Evolutionary conservation across 2,329 filamentous ascomycete genomes (phyloP).

Genomic region (Sphaerulina populicola): DNA sequence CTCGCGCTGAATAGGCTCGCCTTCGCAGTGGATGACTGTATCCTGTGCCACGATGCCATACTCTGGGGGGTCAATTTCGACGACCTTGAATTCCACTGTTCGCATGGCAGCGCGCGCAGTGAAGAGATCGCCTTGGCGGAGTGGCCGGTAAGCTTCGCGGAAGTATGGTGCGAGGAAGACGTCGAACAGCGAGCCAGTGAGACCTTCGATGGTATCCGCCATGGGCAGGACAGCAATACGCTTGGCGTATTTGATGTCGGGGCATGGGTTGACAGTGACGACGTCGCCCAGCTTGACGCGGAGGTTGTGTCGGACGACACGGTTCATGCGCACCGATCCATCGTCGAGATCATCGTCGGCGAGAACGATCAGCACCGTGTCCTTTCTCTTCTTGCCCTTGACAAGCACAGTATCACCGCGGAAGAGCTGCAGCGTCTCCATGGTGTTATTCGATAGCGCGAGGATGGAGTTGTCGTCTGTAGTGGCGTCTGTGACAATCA

Average conservation of each 20-base stretch:
- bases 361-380: constrained; percentile 94
- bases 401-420: constrained; percentile 96
- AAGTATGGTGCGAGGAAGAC: constrained; percentile 99
- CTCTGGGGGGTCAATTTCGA: constrained; percentile 96
- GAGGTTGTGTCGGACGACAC: constrained; percentile 95
- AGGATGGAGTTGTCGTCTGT: constrained; percentile 99
- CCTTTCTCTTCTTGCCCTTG: constrained; percentile 99
- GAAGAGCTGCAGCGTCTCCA: constrained; percentile 97
- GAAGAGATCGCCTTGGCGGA: constrained; percentile 95
- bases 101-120: constrained; percentile 96
- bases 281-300: constrained; percentile 98
- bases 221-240: constrained; percentile 97
- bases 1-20: constrained; percentile 91
- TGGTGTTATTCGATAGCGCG: constrained; percentile 93
- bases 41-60: constrained; percentile 98
- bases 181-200: constrained; percentile 96
- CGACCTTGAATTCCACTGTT: constrained; percentile 98
- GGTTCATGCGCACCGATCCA: constrained; percentile 93
- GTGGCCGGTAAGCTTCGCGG: constrained; percentile 95
- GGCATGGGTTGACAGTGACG: constrained; percentile 93
- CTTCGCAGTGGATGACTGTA: constrained; percentile 97
- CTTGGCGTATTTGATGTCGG: constrained; percentile 99
- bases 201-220: constrained; percentile 93
- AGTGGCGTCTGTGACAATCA: constrained; percentile 96
- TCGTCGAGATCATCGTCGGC: constrained; percentile 98